Conservation (phyloP, 345 rosid genomes). For the Gossypium bickii region DNA sequence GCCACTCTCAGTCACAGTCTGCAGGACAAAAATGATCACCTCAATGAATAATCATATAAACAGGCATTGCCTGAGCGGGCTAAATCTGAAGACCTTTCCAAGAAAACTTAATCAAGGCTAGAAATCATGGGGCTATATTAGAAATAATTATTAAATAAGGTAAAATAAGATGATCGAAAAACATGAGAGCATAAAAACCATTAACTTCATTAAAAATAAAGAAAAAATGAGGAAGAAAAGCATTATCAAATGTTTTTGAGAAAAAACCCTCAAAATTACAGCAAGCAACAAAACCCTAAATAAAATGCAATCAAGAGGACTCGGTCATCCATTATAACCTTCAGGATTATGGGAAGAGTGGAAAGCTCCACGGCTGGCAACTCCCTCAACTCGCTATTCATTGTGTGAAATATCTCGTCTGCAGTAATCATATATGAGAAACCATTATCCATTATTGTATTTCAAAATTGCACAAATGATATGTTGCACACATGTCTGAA, state of each 20-base stretch:
- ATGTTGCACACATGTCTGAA: not conserved
- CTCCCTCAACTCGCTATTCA: conserved; percentile 83
- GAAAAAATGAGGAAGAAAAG: not conserved
- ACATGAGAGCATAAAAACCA: not conserved
- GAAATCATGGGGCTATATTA: not conserved
- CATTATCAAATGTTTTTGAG: not conserved
- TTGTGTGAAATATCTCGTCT: conserved; percentile 77
- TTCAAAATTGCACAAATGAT: not conserved
- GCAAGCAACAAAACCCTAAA: conserved; percentile 4
- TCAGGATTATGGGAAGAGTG: conserved; percentile 78
- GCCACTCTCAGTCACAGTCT: conserved; percentile 86
- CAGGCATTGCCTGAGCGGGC: not conserved
- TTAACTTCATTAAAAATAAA: not conserved
- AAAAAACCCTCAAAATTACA: not conserved
- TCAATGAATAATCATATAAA: conserved; percentile 1
- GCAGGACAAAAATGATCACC: conserved; percentile 18
- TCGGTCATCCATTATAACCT: conserved; percentile 42
- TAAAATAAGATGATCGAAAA: not conserved
- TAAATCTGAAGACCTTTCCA: not conserved
- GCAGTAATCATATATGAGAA: conserved; percentile 15
- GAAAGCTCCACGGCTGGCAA: conserved; percentile 91
- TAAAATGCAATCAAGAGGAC: not conserved
- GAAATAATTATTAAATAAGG: not conserved
- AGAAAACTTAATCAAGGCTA: not conserved
- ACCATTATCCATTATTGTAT: not conserved